These are phyloP conservation scores for Fusarium poae DNA, from an alignment of 2,329 filamentous ascomycete genomes.

Conservation along the genomic window DNA sequence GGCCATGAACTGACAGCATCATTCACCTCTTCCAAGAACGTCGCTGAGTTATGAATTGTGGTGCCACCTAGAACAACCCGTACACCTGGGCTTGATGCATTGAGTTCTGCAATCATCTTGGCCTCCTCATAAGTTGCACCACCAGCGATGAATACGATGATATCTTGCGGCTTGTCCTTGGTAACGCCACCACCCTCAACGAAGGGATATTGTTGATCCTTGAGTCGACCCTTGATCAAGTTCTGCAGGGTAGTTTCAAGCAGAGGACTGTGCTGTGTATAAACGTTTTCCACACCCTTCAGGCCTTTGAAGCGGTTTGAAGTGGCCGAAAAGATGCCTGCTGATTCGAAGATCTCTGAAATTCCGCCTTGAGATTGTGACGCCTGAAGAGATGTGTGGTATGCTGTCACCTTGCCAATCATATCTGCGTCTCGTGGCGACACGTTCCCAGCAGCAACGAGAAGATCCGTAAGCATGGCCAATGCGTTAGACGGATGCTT, in stretches of 20 bases:
- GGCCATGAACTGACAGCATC: constrained; percentile 91
- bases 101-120: constrained; percentile 94
- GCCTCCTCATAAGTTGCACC: constrained; percentile 97
- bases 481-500: constrained; percentile 87
- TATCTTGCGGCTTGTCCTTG: constrained; percentile 95
- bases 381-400: constrained; percentile 87
- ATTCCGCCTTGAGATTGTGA: constrained; percentile 82
- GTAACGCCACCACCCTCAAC: constrained; percentile 89
- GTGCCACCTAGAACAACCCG: constrained; percentile 92
- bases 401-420: constrained; percentile 84
- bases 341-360: constrained; percentile 90
- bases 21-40: constrained; percentile 91
- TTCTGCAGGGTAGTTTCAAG: constrained; percentile 91
- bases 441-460: constrained; percentile 86
- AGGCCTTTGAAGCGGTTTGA: constrained; percentile 91
- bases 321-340: constrained; percentile 90
- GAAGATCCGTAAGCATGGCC: constrained; percentile 86
- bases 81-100: constrained; percentile 88
- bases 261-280: constrained; percentile 94
- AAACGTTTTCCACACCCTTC: constrained; percentile 98
- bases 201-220: constrained; percentile 91
- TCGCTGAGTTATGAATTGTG: constrained; percentile 85
- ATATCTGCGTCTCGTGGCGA: constrained; percentile 80
- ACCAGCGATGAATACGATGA: constrained; percentile 93
- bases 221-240: constrained; percentile 89